Conservation (phyloP, 352 stramenopile genomes). For the Phytopythium mirpurense region DNA sequence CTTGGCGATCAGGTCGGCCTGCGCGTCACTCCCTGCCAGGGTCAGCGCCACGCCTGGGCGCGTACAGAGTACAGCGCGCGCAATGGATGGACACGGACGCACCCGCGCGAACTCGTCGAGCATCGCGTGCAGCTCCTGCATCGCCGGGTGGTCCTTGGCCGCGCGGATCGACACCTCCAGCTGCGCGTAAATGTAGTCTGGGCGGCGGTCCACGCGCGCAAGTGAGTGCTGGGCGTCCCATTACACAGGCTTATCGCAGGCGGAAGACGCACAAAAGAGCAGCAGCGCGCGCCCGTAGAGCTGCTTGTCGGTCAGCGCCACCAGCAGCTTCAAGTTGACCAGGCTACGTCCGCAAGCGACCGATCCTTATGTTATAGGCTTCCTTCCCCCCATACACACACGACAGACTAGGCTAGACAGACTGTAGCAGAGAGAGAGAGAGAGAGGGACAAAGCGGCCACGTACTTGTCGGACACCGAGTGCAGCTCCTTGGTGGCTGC, state of each 20-base stretch:
- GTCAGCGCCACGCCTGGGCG: not conserved
- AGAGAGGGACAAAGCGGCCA: no score
- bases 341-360: constrained; percentile 24
- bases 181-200: constrained; percentile 70
- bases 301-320: constrained; percentile 56
- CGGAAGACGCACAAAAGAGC: constrained; percentile 56
- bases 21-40: not conserved
- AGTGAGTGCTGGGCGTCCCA: no score
- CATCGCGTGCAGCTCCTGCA: constrained; percentile 37
- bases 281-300: constrained; percentile 62
- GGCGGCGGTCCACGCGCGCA: no score
- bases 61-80: no score
- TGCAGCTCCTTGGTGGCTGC: constrained; percentile 42
- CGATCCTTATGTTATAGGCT: no score
- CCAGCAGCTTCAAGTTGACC: constrained; percentile 63
- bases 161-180: constrained; percentile 45
- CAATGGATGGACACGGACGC: not conserved
- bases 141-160: constrained; percentile 35
- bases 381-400: no score
- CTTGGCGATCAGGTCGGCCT: constrained; percentile 55
- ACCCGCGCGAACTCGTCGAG: constrained; percentile 42
- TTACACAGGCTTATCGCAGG: no score
- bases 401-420: no score
- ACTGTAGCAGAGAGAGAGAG: no score
- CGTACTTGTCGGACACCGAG: constrained; percentile 50